Conservation (phyloP, 805 yeast species). For the Soucietia sequanensis region DNA sequence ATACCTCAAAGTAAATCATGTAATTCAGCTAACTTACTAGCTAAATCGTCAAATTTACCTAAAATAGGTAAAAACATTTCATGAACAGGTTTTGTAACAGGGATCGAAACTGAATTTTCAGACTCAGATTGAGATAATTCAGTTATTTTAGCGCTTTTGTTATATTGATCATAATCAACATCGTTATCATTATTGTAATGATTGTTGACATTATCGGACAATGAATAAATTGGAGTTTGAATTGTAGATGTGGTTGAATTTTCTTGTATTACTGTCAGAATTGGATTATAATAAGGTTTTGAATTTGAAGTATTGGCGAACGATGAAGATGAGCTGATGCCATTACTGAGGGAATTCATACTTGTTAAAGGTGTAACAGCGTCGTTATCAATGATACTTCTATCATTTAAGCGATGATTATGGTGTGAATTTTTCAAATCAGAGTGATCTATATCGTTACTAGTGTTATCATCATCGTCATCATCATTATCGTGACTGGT, state of each 20-base stretch:
- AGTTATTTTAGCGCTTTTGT: no score
- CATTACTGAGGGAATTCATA: slow-evolving; percentile 25
- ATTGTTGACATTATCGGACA: neutral
- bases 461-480: slow-evolving; percentile 24
- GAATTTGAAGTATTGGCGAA: neutral
- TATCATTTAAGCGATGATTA: neutral
- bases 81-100: slow-evolving; percentile 38
- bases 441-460: slow-evolving; percentile 14
- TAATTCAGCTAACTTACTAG: slow-evolving; percentile 40
- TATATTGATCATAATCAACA: no score
- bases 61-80: slow-evolving; percentile 59
- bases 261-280: neutral
- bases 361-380: slow-evolving; percentile 38
- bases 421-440: neutral
- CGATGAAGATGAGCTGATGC: slow-evolving; percentile 1
- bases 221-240: neutral
- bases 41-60: slow-evolving; percentile 44
- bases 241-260: neutral
- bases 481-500: slow-evolving; percentile 13
- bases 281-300: slow-evolving; percentile 1
- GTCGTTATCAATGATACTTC: slow-evolving; percentile 6
- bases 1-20: slow-evolving; percentile 16
- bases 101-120: slow-evolving; percentile 5
- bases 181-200: no score
- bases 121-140: no score